A percentile compares a stretch with the other conserved stretches of the same genome.
phyloP scores from a whole-genome alignment of 1,139 yeast genomes.

The Candida frijolesensis region DNA sequence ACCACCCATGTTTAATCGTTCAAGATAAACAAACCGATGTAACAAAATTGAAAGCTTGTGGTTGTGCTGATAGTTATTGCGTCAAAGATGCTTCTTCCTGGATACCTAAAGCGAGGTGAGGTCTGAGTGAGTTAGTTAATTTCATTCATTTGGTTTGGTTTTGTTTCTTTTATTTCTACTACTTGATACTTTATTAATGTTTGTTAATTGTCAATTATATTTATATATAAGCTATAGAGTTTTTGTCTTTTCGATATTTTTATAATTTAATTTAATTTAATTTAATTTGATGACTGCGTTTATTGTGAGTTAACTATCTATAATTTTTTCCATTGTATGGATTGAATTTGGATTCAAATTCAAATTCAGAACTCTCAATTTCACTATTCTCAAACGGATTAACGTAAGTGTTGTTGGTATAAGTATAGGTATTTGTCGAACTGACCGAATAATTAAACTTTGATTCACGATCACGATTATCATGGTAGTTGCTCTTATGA shows the following conservation, averaged over 20 bases:
- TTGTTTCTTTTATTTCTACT: too few species aligned
- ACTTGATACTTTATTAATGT: too few species aligned
- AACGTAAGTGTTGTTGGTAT: not conserved
- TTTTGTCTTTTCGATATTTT: not conserved
- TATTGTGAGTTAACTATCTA: not conserved
- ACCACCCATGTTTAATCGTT: conserved; percentile 49
- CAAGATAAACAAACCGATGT: conserved; percentile 47
- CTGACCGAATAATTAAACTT: not conserved
- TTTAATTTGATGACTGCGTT: not conserved
- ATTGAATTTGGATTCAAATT: not conserved
- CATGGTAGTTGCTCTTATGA: not conserved
- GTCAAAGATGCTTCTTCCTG: conserved; percentile 45
- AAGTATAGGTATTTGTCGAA: not conserved
- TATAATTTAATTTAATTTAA: not conserved
- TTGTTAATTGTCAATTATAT: not conserved
- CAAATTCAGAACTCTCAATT: not conserved
- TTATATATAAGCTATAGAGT: not conserved
- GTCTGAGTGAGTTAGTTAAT: not conserved
- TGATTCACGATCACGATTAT: not conserved
- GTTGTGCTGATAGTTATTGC: conserved; percentile 48
- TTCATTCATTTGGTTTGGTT: too few species aligned
- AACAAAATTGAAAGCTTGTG: conserved; percentile 41
- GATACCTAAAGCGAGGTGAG: conserved; percentile 37
- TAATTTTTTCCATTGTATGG: not conserved
- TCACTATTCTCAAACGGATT: not conserved